These are phyloP conservation scores for Malus asiatica DNA, from an alignment of 306 rosid species.

Conservation along the genomic window DNA sequence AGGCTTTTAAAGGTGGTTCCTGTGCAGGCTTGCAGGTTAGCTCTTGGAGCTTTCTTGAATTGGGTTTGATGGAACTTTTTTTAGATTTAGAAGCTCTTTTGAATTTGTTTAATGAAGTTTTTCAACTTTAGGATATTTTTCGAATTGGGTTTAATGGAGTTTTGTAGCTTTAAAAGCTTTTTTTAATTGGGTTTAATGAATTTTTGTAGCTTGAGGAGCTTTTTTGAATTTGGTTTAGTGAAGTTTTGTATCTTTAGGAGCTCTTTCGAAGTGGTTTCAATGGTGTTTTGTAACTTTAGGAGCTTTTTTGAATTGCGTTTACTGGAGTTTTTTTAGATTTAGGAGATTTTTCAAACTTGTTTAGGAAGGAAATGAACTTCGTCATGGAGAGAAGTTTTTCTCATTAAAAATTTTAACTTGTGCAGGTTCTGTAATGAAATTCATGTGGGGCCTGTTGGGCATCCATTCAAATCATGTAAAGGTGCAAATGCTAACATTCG, in stretches of 20 bases:
- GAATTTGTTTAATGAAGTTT: no score
- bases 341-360: neutral
- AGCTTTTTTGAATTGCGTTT: neutral
- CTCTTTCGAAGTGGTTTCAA: no score
- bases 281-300: neutral
- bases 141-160: neutral
- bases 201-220: neutral
- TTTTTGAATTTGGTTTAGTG: neutral
- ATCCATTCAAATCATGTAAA: constrained; percentile 86
- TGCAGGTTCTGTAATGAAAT: constrained; percentile 90
- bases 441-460: constrained; percentile 89
- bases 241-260: neutral
- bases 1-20: constrained; percentile 70
- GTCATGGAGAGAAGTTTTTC: neutral
- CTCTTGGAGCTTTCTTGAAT: neutral
- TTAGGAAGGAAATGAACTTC: neutral
- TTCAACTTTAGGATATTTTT: no score
- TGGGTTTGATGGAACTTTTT: no score
- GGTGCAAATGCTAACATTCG: constrained; percentile 56
- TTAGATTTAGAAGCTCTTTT: no score
- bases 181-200: neutral
- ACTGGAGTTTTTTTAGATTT: neutral
- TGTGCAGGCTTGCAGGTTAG: constrained; percentile 90
- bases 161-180: neutral
- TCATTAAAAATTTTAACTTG: neutral